These are phyloP conservation scores for Colletotrichum shisoi DNA, from an alignment of 2,329 filamentous ascomycete genomes.

Conservation along the genomic window DNA sequence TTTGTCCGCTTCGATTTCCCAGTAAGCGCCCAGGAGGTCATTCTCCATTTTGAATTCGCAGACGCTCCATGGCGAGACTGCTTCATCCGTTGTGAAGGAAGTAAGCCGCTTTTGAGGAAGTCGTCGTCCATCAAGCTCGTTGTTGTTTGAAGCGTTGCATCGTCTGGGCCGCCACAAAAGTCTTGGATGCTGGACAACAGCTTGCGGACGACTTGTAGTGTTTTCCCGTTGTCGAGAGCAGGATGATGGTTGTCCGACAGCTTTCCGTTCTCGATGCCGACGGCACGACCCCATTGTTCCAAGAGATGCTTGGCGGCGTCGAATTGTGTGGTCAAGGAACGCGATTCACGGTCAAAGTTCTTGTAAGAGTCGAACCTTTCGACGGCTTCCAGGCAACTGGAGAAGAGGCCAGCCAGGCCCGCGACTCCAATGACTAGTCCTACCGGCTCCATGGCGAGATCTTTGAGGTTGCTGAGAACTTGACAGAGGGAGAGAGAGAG, in stretches of 20 bases:
- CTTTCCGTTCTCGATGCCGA: conserved; percentile 37
- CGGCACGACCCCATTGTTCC: conserved; percentile 40
- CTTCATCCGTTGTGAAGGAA: background rate
- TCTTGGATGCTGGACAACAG: conserved; percentile 25
- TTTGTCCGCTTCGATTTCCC: conserved; percentile 29
- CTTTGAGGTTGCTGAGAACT: background rate
- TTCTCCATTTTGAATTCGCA: conserved; percentile 25
- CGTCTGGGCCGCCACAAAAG: conserved; percentile 1
- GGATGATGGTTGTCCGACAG: conserved; percentile 25
- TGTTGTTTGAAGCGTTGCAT: background rate
- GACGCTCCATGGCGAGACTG: background rate
- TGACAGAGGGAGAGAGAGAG: too few species aligned
- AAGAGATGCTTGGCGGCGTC: conserved; percentile 36
- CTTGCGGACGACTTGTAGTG: background rate
- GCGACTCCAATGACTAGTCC: conserved; percentile 39
- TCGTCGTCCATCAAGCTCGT: background rate
- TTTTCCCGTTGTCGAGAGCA: conserved; percentile 32
- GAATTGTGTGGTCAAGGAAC: conserved; percentile 35
- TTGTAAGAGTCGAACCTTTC: conserved; percentile 39
- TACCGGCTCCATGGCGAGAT: conserved; percentile 38
- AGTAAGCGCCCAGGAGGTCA: conserved; percentile 33
- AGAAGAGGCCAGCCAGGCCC: conserved; percentile 41
- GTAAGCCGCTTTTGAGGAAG: background rate
- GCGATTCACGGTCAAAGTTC: conserved; percentile 34
- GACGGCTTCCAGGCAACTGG: conserved; percentile 40